Evolutionary conservation across 2,329 filamentous ascomycete species (phyloP).

Genomic region (Alternaria solani): DNA sequence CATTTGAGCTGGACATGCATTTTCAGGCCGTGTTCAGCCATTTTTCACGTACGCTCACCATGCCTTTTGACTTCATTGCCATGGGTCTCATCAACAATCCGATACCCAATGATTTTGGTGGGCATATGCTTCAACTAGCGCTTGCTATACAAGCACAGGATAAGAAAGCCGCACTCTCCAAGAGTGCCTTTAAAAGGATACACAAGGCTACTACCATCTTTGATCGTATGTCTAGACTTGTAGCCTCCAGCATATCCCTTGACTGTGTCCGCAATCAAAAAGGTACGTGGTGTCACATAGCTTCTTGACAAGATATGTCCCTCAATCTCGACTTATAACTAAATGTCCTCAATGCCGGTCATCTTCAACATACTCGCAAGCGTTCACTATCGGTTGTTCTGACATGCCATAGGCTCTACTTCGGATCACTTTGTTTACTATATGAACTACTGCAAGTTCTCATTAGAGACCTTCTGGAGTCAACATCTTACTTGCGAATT

Average conservation of each 20-base stretch:
- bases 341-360: too few species aligned
- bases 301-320: too few species aligned
- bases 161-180: not conserved
- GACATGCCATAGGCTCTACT: not conserved
- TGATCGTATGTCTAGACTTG: constrained; percentile 39
- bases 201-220: constrained; percentile 48
- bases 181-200: constrained; percentile 26
- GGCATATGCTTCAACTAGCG: constrained; percentile 60
- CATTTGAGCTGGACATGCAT: constrained; percentile 58
- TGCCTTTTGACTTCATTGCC: constrained; percentile 62
- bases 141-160: constrained; percentile 43
- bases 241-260: constrained; percentile 60
- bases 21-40: constrained; percentile 61
- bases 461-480: not conserved
- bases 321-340: too few species aligned
- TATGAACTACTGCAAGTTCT: constrained; percentile 39
- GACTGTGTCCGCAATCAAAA: constrained; percentile 52
- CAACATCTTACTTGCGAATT: not conserved
- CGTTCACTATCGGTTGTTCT: not conserved
- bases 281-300: constrained; percentile 19
- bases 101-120: constrained; percentile 59
- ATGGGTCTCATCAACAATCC: constrained; percentile 57
- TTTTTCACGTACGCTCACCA: constrained; percentile 55
- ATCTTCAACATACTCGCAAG: not conserved
- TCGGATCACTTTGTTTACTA: not conserved